Evolutionary conservation across 768 basidiomycete genomes (phyloP).

Genomic region (Mycena indigotica): DNA sequence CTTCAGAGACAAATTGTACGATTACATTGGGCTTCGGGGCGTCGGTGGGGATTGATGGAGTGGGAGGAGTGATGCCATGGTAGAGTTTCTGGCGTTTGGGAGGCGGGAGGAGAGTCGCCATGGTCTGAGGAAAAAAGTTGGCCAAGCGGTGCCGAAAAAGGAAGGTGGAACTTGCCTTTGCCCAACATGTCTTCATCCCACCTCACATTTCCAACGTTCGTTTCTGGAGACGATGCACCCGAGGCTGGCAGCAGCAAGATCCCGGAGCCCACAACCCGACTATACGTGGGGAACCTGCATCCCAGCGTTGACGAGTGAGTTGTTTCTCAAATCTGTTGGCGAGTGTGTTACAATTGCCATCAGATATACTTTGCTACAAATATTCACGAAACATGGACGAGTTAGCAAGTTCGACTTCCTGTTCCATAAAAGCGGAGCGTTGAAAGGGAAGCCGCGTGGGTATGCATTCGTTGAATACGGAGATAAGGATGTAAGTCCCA

Average conservation of each 20-base stretch:
- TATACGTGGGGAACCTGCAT: slow-evolving; percentile 90
- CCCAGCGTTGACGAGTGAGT: slow-evolving; percentile 84
- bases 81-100: slow-evolving; percentile 87
- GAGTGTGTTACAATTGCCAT: slow-evolving; percentile 56
- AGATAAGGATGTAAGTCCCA: slow-evolving; percentile 70
- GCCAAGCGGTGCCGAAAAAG: not conserved
- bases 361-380: slow-evolving; percentile 85
- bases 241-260: not conserved
- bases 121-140: slow-evolving; percentile 30
- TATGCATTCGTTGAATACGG: slow-evolving; percentile 93
- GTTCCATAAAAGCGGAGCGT: slow-evolving; percentile 88
- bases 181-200: slow-evolving; percentile 9
- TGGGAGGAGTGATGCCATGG: slow-evolving; percentile 69
- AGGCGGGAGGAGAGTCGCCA: slow-evolving; percentile 87
- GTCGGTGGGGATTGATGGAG: slow-evolving; percentile 45
- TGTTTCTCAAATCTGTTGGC: too few relatives aligned
- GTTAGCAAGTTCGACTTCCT: slow-evolving; percentile 91
- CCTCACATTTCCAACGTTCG: slow-evolving; percentile 1
- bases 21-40: slow-evolving; percentile 68
- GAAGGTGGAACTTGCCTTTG: not conserved
- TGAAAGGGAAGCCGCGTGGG: slow-evolving; percentile 91
- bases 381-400: slow-evolving; percentile 92
- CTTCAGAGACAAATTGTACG: slow-evolving; percentile 91
- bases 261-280: slow-evolving; percentile 38
- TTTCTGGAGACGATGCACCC: not conserved